Conservation (phyloP, 164 flowering plant species). For the Magnolia officinalis region DNA sequence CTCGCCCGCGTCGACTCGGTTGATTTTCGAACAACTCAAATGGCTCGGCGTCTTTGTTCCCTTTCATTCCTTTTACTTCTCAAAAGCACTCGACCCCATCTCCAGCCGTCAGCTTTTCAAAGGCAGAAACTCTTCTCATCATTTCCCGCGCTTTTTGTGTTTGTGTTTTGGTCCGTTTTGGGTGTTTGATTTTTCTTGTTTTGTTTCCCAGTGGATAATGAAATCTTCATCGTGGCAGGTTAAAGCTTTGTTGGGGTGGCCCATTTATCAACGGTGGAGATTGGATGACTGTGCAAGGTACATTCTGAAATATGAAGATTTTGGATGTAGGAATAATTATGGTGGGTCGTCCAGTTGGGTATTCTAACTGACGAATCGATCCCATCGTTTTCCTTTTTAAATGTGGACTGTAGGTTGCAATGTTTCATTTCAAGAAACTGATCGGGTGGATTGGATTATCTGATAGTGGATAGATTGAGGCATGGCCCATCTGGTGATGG, state of each 20-base stretch:
- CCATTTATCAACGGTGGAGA: not conserved
- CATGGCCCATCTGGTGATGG: too few species aligned
- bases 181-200: not conserved
- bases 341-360: not conserved
- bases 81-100: not conserved
- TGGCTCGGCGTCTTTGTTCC: not conserved
- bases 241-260: not conserved
- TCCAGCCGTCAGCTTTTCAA: not conserved
- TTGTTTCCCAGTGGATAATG: not conserved
- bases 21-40: not conserved
- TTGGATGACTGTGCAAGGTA: not conserved
- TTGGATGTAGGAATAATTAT: not conserved
- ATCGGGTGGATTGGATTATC: too few species aligned
- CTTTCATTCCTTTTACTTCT: not conserved
- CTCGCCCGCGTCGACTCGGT: not conserved
- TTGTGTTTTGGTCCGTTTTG: not conserved
- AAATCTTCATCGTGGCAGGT: not conserved
- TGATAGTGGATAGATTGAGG: too few species aligned
- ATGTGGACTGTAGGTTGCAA: too few species aligned
- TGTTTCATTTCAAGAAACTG: too few species aligned
- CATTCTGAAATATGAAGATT: not conserved
- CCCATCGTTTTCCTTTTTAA: not conserved
- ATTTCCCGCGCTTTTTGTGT: not conserved
- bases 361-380: not conserved
- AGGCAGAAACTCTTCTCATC: not conserved